These are phyloP conservation scores for Thymus mandschuricus DNA, from an alignment of 257 asterid species.

Conservation along the genomic window DNA sequence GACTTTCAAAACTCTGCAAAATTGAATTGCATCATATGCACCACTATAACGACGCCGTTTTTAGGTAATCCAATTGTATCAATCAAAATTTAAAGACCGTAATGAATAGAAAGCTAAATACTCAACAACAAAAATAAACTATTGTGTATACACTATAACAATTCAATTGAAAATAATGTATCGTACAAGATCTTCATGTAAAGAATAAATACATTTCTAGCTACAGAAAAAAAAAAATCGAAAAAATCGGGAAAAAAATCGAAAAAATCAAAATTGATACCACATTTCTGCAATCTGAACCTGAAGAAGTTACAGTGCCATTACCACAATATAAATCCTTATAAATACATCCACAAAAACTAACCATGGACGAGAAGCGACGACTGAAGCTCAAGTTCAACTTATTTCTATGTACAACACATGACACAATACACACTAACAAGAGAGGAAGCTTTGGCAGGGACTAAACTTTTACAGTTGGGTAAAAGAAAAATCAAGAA, in stretches of 20 bases:
- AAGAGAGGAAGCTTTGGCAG: neutral
- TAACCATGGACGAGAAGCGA: neutral
- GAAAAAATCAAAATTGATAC: neutral
- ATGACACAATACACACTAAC: slow-evolving; percentile 32
- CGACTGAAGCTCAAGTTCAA: slow-evolving; percentile 29
- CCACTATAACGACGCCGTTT: too few relatives aligned
- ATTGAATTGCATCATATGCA: too few relatives aligned
- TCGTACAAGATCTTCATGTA: neutral
- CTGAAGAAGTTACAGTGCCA: slow-evolving; percentile 4
- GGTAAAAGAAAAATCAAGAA: slow-evolving; percentile 18
- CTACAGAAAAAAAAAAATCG: too few relatives aligned
- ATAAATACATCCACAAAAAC: slow-evolving; percentile 17
- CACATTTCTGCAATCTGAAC: slow-evolving; percentile 4
- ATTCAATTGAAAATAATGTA: neutral
- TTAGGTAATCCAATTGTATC: too few relatives aligned
- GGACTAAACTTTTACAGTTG: slow-evolving; percentile 37
- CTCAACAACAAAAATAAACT: neutral
- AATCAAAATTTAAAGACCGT: too few relatives aligned
- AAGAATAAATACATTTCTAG: too few relatives aligned
- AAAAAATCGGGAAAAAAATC: too few relatives aligned
- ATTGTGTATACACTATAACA: neutral
- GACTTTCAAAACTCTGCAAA: too few relatives aligned
- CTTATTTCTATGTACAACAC: slow-evolving; percentile 42
- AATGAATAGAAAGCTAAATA: neutral
- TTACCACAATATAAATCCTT: slow-evolving; percentile 11